Base-by-base conservation (phyloP, 2,329 filamentous ascomycete species). In the Zelopaecilomyces penicillatus region DNA sequence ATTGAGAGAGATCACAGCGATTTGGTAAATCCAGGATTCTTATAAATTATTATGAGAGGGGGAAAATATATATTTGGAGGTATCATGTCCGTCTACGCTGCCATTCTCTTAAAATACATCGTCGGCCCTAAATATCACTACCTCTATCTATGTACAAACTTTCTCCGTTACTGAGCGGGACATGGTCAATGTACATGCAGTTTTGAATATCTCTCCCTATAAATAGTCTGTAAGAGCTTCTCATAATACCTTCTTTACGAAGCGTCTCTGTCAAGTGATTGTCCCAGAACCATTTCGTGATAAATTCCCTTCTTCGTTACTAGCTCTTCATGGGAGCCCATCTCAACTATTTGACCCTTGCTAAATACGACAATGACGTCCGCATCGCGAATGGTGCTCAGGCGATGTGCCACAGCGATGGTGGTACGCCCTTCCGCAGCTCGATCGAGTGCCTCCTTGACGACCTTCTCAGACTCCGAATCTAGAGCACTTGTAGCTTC, bases 401-500 rank as follows among this genome's bases (percentile, higher is more conserved):
- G 54, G 5, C 82, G 69, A 58, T 85, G 82, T 2, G 83, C 82
- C 2, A 86, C 80, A 4, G 80, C 78, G 7, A 86, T 67, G 0
- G 80, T 83, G 1, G 80, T 72, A 41, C 60, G 61, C 46, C 49
- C 70, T 3, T 58, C 58, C 0, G 62, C 63, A 0, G 65, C 64
- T 27, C 53, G 42, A 56, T 82, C 75, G 19, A 87, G 67, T 0
- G 81, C 81, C 4, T 65, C 67, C 57, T 86, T 82, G 7, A 87
- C 79, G 1, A 82, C 65, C 50, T 74, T 75, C 57, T 87, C 83
- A 1, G 75, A 80, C 54, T 82, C 75, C 0, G 79, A 80, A 51
- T 87, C 83, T 0, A 87, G 67, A 0, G 69, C 68, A 19, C 65
- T 68, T 0, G 85, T 89, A 1, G 85, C 85, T 62, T 89, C 85